These are phyloP conservation scores for Clonostachys chloroleuca DNA, from an alignment of 2,329 filamentous ascomycete species.

Conservation along the genomic window DNA sequence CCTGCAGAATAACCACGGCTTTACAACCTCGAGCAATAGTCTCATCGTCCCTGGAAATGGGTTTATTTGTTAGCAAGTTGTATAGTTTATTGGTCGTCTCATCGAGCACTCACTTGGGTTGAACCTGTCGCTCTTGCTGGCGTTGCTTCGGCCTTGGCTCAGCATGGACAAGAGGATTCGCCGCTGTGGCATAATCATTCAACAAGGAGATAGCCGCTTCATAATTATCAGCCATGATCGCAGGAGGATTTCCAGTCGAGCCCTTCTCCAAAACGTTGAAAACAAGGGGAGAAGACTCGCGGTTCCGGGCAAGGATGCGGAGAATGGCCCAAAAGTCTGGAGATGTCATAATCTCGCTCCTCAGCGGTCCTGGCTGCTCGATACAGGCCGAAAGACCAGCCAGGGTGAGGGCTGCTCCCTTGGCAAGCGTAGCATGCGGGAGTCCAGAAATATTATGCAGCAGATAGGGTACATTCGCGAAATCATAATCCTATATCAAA, in stretches of 20 bases:
- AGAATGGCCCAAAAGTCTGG: constrained; percentile 97
- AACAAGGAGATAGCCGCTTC: constrained; percentile 80
- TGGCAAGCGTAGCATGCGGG: constrained; percentile 70
- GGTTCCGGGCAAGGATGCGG: constrained; percentile 64
- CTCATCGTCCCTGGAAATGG: constrained; percentile 28
- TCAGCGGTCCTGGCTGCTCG: constrained; percentile 68
- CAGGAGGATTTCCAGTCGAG: constrained; percentile 67
- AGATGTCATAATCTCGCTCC: constrained; percentile 91
- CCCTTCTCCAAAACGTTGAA: constrained; percentile 85
- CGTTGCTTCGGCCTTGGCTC: constrained; percentile 47
- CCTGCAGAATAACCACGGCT: constrained; percentile 76
- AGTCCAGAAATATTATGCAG: constrained; percentile 90
- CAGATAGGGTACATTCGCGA: constrained; percentile 85
- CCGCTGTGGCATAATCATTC: constrained; percentile 85
- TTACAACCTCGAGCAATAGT: constrained; percentile 74
- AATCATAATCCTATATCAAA: constrained; percentile 69
- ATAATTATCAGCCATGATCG: constrained; percentile 94
- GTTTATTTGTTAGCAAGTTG: neutral
- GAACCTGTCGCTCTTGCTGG: constrained; percentile 14
- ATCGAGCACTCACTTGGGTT: constrained; percentile 7
- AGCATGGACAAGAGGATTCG: constrained; percentile 63
- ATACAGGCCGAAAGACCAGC: constrained; percentile 79
- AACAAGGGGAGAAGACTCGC: constrained; percentile 69
- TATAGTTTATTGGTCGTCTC: neutral
- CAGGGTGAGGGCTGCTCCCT: constrained; percentile 70